These are phyloP conservation scores for Apiospora saccharicola DNA, from an alignment of 2,329 filamentous ascomycete genomes.

Conservation along the genomic window DNA sequence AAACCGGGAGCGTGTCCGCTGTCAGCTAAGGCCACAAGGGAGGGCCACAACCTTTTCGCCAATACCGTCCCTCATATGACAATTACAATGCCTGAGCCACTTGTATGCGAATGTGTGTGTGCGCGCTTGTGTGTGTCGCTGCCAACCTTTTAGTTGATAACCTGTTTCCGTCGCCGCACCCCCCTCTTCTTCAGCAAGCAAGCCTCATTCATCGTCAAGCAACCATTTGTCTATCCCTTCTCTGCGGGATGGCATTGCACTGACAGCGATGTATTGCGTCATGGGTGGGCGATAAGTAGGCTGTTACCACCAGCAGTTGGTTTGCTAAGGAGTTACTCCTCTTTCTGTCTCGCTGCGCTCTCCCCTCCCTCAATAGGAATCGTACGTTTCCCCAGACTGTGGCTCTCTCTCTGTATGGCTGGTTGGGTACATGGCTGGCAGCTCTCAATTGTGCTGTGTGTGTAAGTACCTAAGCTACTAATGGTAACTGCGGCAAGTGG, in stretches of 20 bases:
- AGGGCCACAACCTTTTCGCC: background rate
- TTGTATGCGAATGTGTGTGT: background rate
- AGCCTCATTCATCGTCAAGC: constrained; percentile 14
- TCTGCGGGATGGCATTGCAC: background rate
- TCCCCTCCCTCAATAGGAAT: background rate
- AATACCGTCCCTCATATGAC: constrained; percentile 12
- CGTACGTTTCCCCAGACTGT: constrained; percentile 16
- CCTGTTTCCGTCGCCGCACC: background rate
- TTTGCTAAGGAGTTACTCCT: background rate
- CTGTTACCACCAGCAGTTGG: background rate
- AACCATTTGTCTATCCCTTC: background rate
- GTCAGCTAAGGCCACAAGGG: background rate
- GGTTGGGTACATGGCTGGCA: background rate
- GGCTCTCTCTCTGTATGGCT: background rate
- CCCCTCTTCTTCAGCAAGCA: background rate
- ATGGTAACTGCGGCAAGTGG: constrained; percentile 19
- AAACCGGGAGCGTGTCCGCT: constrained; percentile 2
- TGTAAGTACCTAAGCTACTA: background rate
- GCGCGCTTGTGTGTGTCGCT: background rate
- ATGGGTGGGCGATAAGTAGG: background rate
- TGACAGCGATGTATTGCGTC: background rate
- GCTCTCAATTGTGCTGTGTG: background rate
- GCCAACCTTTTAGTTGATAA: background rate
- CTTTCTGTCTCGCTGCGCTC: background rate
- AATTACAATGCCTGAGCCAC: constrained; percentile 10